Conservation (phyloP, 352 stramenopile genomes). For the Thalassiosira delicatula region DNA sequence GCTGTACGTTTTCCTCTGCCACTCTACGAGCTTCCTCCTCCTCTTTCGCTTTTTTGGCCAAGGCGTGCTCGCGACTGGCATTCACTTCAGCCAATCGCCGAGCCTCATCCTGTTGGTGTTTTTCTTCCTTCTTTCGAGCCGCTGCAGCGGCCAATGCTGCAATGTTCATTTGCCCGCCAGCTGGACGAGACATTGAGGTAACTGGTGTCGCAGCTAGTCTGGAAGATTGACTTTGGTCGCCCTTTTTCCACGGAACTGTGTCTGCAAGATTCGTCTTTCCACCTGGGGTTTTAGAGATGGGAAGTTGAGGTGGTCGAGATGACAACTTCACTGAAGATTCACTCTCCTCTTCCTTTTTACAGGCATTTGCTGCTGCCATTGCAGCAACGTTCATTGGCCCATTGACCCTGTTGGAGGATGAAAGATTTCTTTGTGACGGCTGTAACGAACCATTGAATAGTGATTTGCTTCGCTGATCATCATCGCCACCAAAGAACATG, state of each 20-base stretch:
- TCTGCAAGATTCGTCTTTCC: constrained; percentile 2
- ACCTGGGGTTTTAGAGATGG: not conserved
- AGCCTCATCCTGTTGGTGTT: constrained; percentile 1
- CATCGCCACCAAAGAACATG: too few relatives aligned
- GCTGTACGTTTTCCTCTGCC: not conserved
- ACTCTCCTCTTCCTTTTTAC: constrained; percentile 2
- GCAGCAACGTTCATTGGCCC: constrained; percentile 9
- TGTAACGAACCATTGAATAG: not conserved
- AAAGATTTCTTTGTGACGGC: too few relatives aligned
- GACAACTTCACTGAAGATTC: constrained; percentile 10
- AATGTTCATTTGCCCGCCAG: not conserved
- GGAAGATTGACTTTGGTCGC: constrained; percentile 3
- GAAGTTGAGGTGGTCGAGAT: not conserved
- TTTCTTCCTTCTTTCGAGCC: constrained; percentile 8
- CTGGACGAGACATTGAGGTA: not conserved
- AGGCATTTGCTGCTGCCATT: constrained; percentile 11
- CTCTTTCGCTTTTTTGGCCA: not conserved
- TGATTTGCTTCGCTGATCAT: constrained; percentile 8
- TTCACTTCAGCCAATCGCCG: constrained; percentile 6
- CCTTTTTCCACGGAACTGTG: constrained; percentile 7
- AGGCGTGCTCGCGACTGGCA: not conserved
- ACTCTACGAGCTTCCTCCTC: constrained; percentile 1
- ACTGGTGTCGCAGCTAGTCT: not conserved
- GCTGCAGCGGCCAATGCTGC: constrained; percentile 7
- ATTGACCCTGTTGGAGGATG: not conserved